A percentile compares a stretch with the other conserved stretches of the same genome.
phyloP scores from a whole-genome alignment of 345 rosid genomes.

The Eucalyptus shirleyi region DNA sequence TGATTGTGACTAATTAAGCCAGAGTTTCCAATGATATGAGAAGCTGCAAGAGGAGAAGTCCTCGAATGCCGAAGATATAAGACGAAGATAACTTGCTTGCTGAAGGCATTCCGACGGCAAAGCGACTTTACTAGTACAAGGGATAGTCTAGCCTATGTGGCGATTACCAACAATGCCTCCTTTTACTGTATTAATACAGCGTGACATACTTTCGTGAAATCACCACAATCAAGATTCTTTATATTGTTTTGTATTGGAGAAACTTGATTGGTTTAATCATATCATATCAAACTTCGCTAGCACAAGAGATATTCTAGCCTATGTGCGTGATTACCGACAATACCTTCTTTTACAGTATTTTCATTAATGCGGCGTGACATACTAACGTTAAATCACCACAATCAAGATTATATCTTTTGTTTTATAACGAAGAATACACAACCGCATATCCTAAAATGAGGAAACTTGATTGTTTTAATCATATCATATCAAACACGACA shows the following conservation, averaged over 20 bases:
- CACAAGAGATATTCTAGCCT: neutral
- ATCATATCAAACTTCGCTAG: neutral
- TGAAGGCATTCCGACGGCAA: neutral
- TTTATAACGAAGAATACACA: neutral
- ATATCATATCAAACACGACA: neutral
- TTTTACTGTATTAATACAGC: neutral
- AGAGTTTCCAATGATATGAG: neutral
- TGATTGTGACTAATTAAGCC: neutral
- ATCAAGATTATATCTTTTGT: neutral
- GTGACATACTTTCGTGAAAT: neutral
- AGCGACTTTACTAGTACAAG: neutral
- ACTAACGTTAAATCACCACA: neutral
- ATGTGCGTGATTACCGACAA: neutral
- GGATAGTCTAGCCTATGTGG: neutral
- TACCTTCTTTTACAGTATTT: neutral
- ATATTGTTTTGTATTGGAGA: neutral
- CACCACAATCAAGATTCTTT: neutral
- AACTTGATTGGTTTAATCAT: neutral
- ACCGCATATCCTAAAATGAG: neutral
- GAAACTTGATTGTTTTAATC: neutral
- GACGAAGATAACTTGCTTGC: neutral
- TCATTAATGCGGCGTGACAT: neutral
- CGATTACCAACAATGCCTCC: neutral
- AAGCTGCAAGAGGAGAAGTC: neutral
- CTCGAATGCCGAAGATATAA: neutral